Base-by-base conservation (phyloP, 164 flowering plant genomes). In the Santalum album region DNA sequence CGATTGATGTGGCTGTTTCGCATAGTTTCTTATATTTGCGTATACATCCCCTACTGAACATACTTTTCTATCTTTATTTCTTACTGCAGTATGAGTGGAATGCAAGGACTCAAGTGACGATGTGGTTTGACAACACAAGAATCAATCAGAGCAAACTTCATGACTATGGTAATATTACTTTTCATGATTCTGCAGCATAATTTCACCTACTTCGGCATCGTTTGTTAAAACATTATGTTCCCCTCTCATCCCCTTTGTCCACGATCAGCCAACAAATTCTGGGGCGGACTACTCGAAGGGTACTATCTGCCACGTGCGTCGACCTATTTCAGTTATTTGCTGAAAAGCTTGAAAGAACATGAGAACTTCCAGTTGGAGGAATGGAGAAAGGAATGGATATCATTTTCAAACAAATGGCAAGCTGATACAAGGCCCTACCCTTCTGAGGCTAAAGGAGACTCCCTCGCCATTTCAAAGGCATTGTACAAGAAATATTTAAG, bases 251-350 rank as follows among this genome's bases (percentile, higher is more conserved):
- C n/a, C n/a, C n/a, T n/a, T n/a, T 54, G 24, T 45, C n/a, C 11
- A 32, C 63, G 27, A 44, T 59, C 74, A 92, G 98, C 95, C 50
- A 92, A 92, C 70, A 92, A 91, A 59, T 86, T 78, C 54, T 88
- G 98, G 98, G 81, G 96, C 53, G 95, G 98, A 14, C 65, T 92
- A 20, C 57, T 88, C 32, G 72, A 67, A 65, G 62, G 56, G 47
- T 92, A 92, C 61, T 92, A 92, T 73, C 78, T 88, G 26, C 98
- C 94, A 9, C 83, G 98, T 53, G 98, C 98, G 23, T 68, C 81
- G 21, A 72, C 74, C 40, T 92, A 84, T 61, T 88, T 92, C 56
- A 24, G 32, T 20, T 58, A 70, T 49, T 51, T 88, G 47, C 56
- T 63, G 24, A 70, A 54, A 63, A 80, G 94, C 73, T 69, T 86